Conservation (phyloP, 805 yeast genomes). For the Metschnikowia kofuensis region DNA sequence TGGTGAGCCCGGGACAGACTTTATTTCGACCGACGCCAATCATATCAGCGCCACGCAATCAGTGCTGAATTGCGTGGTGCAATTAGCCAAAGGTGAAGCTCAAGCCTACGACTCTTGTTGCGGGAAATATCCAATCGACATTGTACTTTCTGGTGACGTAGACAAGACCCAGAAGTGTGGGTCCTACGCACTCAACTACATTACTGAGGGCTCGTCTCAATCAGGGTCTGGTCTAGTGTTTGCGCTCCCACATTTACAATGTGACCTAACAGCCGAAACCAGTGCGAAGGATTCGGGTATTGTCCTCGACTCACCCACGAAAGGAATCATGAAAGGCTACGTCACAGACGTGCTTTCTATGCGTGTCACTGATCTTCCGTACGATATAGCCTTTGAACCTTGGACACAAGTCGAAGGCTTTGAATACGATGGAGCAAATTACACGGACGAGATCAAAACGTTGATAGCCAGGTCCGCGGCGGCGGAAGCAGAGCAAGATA, state of each 20-base stretch:
- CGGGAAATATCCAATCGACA: slow-evolving; percentile 56
- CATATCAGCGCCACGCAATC: slow-evolving; percentile 27
- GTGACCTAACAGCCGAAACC: slow-evolving; percentile 30
- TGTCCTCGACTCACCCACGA: slow-evolving; percentile 46
- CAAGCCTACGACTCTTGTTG: slow-evolving; percentile 55
- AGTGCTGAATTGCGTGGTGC: slow-evolving; percentile 43
- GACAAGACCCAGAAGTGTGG: slow-evolving; percentile 25
- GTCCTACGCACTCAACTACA: slow-evolving; percentile 29
- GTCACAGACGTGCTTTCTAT: slow-evolving; percentile 37
- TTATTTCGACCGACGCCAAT: slow-evolving; percentile 31
- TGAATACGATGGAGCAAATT: slow-evolving; percentile 12
- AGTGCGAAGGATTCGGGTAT: slow-evolving; percentile 29
- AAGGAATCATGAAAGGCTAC: slow-evolving; percentile 48
- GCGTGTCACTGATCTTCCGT: slow-evolving; percentile 41
- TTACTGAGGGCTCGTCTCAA: slow-evolving; percentile 25
- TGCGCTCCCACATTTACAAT: slow-evolving; percentile 53
- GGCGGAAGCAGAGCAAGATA: slow-evolving; percentile 53
- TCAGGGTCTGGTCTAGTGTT: slow-evolving; percentile 38
- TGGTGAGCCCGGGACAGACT: slow-evolving; percentile 29
- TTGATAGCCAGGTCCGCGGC: slow-evolving; percentile 46
- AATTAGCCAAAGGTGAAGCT: slow-evolving; percentile 51
- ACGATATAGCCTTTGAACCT: slow-evolving; percentile 47
- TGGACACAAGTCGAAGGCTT: slow-evolving; percentile 43
- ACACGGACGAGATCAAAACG: slow-evolving; percentile 30
- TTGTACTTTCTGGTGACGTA: slow-evolving; percentile 37